Conservation (phyloP, 345 rosid genomes). For the Kernera saxatilis region DNA sequence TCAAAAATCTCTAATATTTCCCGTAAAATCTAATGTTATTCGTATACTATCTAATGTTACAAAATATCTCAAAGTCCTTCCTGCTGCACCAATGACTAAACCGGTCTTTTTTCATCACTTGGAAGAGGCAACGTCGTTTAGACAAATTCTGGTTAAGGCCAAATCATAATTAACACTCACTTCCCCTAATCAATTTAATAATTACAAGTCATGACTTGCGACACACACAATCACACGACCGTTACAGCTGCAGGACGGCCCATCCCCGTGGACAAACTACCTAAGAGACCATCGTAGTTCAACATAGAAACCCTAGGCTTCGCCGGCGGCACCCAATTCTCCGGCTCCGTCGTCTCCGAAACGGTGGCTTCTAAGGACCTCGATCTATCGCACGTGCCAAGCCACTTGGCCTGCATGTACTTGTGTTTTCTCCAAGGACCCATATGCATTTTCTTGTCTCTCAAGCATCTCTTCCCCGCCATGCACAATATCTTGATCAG, state of each 20-base stretch:
- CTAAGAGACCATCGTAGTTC: conserved; percentile 47
- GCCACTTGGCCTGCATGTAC: conserved; percentile 91
- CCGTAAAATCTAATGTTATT: background rate
- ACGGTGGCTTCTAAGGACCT: conserved; percentile 16
- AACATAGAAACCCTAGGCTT: conserved; percentile 71
- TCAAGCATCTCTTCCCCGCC: conserved; percentile 67
- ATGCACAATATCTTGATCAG: conserved; percentile 65
- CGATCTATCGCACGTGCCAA: conserved; percentile 47
- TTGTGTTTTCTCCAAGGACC: conserved; percentile 91
- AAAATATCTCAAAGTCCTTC: too few relatives aligned
- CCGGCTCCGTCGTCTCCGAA: conserved; percentile 28
- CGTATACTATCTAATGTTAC: background rate
- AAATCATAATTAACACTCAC: background rate
- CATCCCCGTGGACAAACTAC: conserved; percentile 18
- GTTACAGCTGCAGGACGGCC: conserved; percentile 37
- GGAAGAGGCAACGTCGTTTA: background rate
- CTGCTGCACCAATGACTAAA: background rate
- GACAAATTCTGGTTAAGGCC: background rate
- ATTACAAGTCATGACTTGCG: conserved; percentile 9
- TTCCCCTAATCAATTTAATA: background rate
- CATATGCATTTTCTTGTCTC: conserved; percentile 80
- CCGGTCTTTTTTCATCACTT: background rate
- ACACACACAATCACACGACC: conserved; percentile 41
- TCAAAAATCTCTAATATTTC: background rate
- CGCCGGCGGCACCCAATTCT: conserved; percentile 20